Conservation (phyloP, 768 basidiomycete genomes). For the Lactifluus piperatus region DNA sequence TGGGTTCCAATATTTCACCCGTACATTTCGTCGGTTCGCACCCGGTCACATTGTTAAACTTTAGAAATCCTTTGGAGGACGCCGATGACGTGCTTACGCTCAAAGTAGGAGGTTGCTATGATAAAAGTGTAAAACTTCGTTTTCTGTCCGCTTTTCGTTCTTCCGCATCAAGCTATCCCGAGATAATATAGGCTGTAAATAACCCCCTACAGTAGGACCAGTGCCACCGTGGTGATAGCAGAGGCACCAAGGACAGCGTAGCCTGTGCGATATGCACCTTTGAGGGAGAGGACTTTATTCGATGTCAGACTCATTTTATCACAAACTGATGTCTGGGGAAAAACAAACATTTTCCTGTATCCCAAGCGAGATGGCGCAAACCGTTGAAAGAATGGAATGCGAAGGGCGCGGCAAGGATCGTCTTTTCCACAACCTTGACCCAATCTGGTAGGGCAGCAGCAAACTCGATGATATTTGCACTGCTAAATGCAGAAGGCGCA, state of each 20-base stretch:
- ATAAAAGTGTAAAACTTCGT: neutral
- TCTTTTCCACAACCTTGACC: constrained; percentile 69
- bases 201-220: constrained; percentile 41
- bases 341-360: constrained; percentile 75
- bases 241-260: constrained; percentile 81
- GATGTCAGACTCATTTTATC: neutral
- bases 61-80: no score
- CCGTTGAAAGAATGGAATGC: constrained; percentile 90
- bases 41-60: no score
- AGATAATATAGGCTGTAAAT: neutral
- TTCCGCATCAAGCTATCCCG: neutral
- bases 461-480: constrained; percentile 64
- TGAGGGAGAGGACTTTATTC: constrained; percentile 62
- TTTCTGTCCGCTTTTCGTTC: neutral
- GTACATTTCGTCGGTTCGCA: no score
- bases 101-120: no score
- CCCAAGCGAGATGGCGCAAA: constrained; percentile 85
- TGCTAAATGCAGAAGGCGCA: constrained; percentile 74
- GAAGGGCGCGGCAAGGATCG: constrained; percentile 77
- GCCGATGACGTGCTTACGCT: no score
- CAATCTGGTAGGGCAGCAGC: constrained; percentile 64
- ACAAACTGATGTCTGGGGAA: neutral
- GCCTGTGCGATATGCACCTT: constrained; percentile 70
- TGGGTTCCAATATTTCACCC: no score
- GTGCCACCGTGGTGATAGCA: constrained; percentile 61